Conservation (phyloP, 345 rosid genomes). For the Ailanthus altissimus region DNA sequence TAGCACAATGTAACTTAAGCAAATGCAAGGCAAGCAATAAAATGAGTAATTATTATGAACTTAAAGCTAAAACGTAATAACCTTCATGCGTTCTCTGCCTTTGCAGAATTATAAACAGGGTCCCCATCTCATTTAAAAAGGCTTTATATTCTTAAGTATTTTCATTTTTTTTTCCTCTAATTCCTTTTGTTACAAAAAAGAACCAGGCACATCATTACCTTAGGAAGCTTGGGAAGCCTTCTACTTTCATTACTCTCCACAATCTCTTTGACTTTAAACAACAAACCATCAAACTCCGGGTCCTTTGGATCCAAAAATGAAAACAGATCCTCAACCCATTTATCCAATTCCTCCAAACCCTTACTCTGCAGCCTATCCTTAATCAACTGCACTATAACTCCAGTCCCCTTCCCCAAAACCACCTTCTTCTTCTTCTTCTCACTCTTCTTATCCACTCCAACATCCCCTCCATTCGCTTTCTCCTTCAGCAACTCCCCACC, state of each 20-base stretch:
- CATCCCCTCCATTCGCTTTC: constrained; percentile 44
- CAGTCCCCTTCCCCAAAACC: constrained; percentile 75
- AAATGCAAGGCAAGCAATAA: neutral
- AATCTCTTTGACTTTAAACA: constrained; percentile 63
- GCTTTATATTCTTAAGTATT: neutral
- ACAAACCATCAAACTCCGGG: constrained; percentile 49
- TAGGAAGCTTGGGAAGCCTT: constrained; percentile 89
- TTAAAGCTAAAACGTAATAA: neutral
- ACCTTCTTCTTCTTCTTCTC: constrained; percentile 73
- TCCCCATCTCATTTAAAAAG: neutral
- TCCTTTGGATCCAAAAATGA: constrained; percentile 49
- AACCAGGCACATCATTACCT: constrained; percentile 47
- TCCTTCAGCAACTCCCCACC: constrained; percentile 48
- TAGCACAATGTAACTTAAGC: neutral
- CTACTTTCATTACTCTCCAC: constrained; percentile 89
- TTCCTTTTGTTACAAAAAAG: neutral
- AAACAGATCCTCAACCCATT: constrained; percentile 46
- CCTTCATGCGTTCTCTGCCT: neutral
- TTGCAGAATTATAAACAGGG: neutral
- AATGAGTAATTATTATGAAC: neutral
- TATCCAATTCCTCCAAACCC: constrained; percentile 37
- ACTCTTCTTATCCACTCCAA: constrained; percentile 47
- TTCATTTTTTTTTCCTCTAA: neutral
- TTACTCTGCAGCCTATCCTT: constrained; percentile 54
- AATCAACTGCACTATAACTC: constrained; percentile 57